Percentiles rank a stretch among this genome's conserved stretches.
These are phyloP conservation scores for Cicer chorassanicum DNA, from an alignment of 306 rosid genomes.

Conservation along the genomic window DNA sequence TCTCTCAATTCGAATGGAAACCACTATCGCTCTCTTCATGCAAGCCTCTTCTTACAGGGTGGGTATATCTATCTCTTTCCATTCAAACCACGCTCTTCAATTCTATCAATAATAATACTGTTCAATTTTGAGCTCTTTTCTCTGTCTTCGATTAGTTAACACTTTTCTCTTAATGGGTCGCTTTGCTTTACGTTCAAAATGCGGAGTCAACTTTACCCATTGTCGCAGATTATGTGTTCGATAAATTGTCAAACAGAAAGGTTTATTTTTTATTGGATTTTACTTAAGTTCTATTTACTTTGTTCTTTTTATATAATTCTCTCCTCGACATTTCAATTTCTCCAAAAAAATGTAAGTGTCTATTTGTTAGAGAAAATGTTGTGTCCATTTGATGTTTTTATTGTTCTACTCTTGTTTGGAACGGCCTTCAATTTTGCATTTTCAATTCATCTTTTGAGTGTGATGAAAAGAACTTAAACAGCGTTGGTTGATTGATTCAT, in stretches of 20 bases:
- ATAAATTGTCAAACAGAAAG: conserved; percentile 48
- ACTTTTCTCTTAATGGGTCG: conserved; percentile 28
- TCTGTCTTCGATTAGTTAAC: neutral
- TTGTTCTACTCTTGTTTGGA: conserved; percentile 31
- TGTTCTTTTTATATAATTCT: neutral
- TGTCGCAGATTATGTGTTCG: conserved; percentile 43
- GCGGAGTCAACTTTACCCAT: neutral
- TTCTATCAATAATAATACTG: neutral
- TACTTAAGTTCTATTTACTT: neutral
- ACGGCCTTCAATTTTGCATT: neutral
- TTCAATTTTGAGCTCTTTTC: neutral
- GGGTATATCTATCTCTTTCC: neutral
- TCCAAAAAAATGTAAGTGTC: neutral
- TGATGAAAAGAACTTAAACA: neutral
- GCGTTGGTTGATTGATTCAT: neutral
- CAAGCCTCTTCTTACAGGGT: conserved; percentile 71
- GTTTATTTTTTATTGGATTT: neutral
- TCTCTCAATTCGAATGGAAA: conserved; percentile 55
- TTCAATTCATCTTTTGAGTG: neutral
- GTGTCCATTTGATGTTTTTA: too few relatives aligned
- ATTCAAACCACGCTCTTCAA: neutral
- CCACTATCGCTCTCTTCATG: conserved; percentile 59
- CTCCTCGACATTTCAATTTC: conserved; percentile 2
- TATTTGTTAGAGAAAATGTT: neutral
- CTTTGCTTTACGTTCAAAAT: neutral